phyloP scores from a whole-genome alignment of 441 rosid genomes.

The Lepidium campestre region DNA sequence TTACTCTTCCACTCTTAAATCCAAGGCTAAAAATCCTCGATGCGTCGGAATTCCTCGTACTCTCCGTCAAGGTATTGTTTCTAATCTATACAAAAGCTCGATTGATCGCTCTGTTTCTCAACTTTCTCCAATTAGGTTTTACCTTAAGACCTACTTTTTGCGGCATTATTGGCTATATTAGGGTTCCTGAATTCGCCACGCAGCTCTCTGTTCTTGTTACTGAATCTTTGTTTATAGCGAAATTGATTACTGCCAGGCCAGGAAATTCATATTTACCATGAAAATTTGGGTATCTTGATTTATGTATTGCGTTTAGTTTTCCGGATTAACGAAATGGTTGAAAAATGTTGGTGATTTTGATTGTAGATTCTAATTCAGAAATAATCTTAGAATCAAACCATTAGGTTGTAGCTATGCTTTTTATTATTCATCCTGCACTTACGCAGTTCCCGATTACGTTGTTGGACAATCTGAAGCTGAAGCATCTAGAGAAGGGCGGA shows the following conservation, averaged over 20 bases:
- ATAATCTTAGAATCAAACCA: background rate
- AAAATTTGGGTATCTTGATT: background rate
- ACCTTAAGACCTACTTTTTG: background rate
- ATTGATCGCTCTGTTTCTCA: background rate
- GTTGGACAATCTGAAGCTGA: conserved; percentile 46
- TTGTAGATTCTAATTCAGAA: background rate
- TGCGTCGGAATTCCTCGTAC: conserved; percentile 68
- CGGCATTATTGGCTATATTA: background rate
- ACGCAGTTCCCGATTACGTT: conserved; percentile 38
- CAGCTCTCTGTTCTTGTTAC: background rate
- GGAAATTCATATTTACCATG: background rate
- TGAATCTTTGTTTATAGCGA: background rate
- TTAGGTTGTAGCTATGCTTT: background rate
- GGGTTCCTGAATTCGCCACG: background rate
- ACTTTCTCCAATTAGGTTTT: background rate
- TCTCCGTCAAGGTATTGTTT: conserved; percentile 41
- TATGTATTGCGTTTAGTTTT: background rate
- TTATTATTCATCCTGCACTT: background rate
- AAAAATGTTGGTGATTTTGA: background rate
- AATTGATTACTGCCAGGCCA: background rate
- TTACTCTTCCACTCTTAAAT: conserved; percentile 58
- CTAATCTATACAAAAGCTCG: background rate
- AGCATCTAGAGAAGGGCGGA: conserved; percentile 42
- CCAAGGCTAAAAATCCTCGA: conserved; percentile 56
- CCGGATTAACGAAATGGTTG: background rate